phyloP scores from a whole-genome alignment of 306 rosid genomes.

The Cucurbita pepo region DNA sequence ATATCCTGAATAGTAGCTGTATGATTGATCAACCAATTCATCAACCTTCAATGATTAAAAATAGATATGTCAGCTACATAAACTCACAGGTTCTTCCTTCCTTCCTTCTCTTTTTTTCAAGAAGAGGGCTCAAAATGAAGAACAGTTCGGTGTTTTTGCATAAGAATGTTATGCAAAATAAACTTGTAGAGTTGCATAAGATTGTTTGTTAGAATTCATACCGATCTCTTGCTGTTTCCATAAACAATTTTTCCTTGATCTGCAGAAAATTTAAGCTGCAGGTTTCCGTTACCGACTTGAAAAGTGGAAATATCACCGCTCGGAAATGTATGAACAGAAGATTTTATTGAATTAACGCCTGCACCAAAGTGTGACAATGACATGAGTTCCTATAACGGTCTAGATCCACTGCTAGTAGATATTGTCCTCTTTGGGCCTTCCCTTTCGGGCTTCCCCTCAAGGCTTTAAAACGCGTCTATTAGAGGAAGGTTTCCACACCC shows the following conservation, averaged over 20 bases:
- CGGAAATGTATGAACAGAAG: slow-evolving; percentile 21
- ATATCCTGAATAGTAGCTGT: slow-evolving; percentile 26
- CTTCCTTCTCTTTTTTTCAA: neutral
- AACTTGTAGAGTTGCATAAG: neutral
- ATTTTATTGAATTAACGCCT: slow-evolving; percentile 46
- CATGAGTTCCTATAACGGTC: neutral
- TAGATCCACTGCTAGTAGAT: too few relatives aligned
- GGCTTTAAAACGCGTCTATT: too few relatives aligned
- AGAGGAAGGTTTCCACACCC: too few relatives aligned
- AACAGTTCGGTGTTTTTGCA: neutral
- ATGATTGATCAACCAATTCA: slow-evolving; percentile 28
- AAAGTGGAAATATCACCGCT: slow-evolving; percentile 16
- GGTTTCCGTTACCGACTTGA: slow-evolving; percentile 35
- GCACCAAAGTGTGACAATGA: slow-evolving; percentile 12
- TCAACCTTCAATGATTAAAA: slow-evolving; percentile 21
- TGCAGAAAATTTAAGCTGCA: slow-evolving; percentile 28
- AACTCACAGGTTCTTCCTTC: neutral
- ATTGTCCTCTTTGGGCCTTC: too few relatives aligned
- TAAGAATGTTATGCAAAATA: neutral
- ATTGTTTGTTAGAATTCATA: slow-evolving; percentile 9
- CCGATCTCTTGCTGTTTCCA: slow-evolving; percentile 27
- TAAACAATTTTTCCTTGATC: slow-evolving; percentile 22
- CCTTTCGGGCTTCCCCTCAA: too few relatives aligned
- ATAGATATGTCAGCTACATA: slow-evolving; percentile 2
- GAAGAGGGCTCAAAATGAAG: neutral